Percentiles rank a stretch among this genome's conserved stretches.
phyloP scores from a whole-genome alignment of 2,329 filamentous ascomycete species.

The Fusarium buharicum region DNA sequence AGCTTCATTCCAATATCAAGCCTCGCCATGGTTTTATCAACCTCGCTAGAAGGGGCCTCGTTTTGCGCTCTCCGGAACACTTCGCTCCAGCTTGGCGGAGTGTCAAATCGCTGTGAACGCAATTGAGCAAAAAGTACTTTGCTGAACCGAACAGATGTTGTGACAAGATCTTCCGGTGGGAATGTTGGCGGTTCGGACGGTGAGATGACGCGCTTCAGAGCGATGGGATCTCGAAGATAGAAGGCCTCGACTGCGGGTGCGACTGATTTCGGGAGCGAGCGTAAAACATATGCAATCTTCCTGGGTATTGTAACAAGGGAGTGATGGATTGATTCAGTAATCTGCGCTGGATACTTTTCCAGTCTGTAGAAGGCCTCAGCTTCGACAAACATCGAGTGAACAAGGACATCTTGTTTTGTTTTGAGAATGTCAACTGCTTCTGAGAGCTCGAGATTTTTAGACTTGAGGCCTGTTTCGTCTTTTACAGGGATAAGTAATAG shows the following conservation, averaged over 20 bases:
- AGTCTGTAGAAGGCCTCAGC: slow-evolving; percentile 91
- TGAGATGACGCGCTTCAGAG: slow-evolving; percentile 74
- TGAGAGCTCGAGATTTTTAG: slow-evolving; percentile 65
- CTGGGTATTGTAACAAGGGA: slow-evolving; percentile 79
- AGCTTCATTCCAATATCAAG: slow-evolving; percentile 87
- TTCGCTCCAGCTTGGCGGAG: slow-evolving; percentile 65
- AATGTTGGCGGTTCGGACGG: slow-evolving; percentile 69
- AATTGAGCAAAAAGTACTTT: slow-evolving; percentile 91
- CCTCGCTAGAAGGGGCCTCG: slow-evolving; percentile 20
- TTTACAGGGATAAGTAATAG: slow-evolving; percentile 76
- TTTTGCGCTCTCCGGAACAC: slow-evolving; percentile 39
- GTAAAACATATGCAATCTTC: slow-evolving; percentile 82
- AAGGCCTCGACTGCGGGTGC: slow-evolving; percentile 90
- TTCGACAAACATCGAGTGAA: slow-evolving; percentile 80
- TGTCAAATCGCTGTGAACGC: slow-evolving; percentile 82
- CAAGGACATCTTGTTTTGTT: slow-evolving; percentile 65
- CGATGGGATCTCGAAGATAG: slow-evolving; percentile 86
- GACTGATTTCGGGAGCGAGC: slow-evolving; percentile 78
- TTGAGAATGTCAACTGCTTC: slow-evolving; percentile 73
- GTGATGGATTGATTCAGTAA: slow-evolving; percentile 79
- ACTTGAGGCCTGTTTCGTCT: slow-evolving; percentile 45
- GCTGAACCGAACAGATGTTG: slow-evolving; percentile 82
- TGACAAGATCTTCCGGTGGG: slow-evolving; percentile 81
- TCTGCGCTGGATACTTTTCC: slow-evolving; percentile 82
- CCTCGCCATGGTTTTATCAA: slow-evolving; percentile 43